Conservation (phyloP, 208 protist genomes). For the Crithidia bombi region DNA sequence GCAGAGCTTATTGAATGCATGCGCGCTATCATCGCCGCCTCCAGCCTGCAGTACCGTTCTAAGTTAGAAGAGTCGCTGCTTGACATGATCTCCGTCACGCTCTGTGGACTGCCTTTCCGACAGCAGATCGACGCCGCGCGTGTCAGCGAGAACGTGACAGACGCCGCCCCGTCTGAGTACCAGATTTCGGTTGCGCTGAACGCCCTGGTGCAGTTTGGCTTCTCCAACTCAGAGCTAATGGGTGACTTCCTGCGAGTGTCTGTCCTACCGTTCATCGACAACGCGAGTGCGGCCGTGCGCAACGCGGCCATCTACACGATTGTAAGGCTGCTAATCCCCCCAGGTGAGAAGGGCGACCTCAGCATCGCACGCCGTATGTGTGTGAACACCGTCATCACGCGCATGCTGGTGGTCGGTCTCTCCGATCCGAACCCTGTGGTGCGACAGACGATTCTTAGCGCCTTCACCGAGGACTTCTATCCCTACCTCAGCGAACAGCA, state of each 20-base stretch:
- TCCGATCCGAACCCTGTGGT: constrained; percentile 72
- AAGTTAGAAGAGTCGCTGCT: constrained; percentile 83
- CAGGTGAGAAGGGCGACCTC: constrained; percentile 62
- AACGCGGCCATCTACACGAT: constrained; percentile 86
- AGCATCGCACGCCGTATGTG: constrained; percentile 86
- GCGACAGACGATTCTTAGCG: constrained; percentile 68
- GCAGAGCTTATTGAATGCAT: constrained; percentile 84
- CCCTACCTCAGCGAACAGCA: constrained; percentile 86
- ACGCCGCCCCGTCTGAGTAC: constrained; percentile 56
- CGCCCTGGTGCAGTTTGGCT: constrained; percentile 87
- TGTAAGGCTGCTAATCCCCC: constrained; percentile 81
- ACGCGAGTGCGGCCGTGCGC: constrained; percentile 61
- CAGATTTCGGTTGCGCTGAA: constrained; percentile 84
- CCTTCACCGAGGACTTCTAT: constrained; percentile 84
- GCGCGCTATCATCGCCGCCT: constrained; percentile 75
- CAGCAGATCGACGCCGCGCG: constrained; percentile 53
- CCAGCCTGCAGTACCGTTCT: constrained; percentile 54
- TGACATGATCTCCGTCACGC: constrained; percentile 90
- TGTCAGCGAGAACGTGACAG: constrained; percentile 9
- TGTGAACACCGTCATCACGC: constrained; percentile 82
- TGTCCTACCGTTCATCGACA: constrained; percentile 88
- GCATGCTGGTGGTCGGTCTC: constrained; percentile 83
- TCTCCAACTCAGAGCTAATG: constrained; percentile 89
- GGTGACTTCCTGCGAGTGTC: constrained; percentile 88
- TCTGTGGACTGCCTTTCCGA: constrained; percentile 84